Percentiles rank a stretch among this genome's conserved stretches.
Evolutionary conservation across 1,139 yeast species (phyloP).

Genomic region (Kluyveromyces sp.): DNA sequence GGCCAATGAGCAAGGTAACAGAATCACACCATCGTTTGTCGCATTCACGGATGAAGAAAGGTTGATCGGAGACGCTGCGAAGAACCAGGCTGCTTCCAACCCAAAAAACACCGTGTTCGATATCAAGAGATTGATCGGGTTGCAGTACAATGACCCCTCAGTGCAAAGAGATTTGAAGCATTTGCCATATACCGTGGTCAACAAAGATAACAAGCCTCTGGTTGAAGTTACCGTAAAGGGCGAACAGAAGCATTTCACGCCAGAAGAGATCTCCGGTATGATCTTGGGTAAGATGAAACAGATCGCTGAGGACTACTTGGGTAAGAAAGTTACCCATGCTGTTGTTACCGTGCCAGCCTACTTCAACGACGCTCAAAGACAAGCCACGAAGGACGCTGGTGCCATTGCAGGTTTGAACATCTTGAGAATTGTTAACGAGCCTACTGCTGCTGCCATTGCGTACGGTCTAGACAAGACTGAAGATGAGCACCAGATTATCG

Average conservation of each 20-base stretch:
- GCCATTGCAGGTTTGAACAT: conserved; percentile 95
- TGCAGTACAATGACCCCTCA: conserved; percentile 82
- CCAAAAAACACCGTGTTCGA: conserved; percentile 95
- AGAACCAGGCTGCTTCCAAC: conserved; percentile 97
- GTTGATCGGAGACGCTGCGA: conserved; percentile 96
- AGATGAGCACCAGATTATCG: conserved; percentile 83
- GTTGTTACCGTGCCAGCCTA: conserved; percentile 96
- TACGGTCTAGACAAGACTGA: conserved; percentile 88
- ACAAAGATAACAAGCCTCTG: conserved; percentile 79
- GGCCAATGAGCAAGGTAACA: conserved; percentile 99
- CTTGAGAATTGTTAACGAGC: conserved; percentile 94
- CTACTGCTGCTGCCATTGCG: conserved; percentile 97
- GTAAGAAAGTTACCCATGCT: conserved; percentile 89
- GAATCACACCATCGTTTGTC: conserved; percentile 97
- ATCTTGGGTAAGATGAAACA: conserved; percentile 97
- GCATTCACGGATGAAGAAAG: conserved; percentile 97
- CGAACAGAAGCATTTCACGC: conserved; percentile 87
- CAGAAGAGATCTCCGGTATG: conserved; percentile 96
- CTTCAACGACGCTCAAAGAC: conserved; percentile 96
- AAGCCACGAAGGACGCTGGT: conserved; percentile 98
- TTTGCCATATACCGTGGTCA: conserved; percentile 84
- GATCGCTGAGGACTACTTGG: conserved; percentile 92
- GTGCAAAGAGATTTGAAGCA: conserved; percentile 92
- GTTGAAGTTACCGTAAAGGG: conserved; percentile 90
- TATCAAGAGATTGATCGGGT: conserved; percentile 96